These are phyloP conservation scores for Pseudogymnoascus sp. DNA, from an alignment of 2,329 filamentous ascomycete species.

Conservation along the genomic window DNA sequence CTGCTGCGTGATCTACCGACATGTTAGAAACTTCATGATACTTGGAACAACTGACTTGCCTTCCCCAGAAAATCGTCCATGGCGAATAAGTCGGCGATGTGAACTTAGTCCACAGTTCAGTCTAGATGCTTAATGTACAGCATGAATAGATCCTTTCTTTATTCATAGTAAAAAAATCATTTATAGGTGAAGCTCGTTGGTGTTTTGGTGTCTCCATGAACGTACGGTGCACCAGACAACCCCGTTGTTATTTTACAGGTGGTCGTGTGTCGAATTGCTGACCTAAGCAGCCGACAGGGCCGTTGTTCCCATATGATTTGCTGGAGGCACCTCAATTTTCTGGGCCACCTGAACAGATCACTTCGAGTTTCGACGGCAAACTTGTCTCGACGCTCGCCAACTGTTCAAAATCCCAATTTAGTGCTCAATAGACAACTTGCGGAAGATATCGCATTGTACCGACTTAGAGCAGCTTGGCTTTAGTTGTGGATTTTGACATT, in stretches of 20 bases:
- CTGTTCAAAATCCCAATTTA: background rate
- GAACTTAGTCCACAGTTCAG: background rate
- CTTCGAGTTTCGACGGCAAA: background rate
- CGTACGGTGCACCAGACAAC: slow-evolving; percentile 3
- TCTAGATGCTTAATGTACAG: background rate
- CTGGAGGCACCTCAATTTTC: slow-evolving; percentile 4
- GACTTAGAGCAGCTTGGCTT: background rate
- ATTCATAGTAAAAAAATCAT: slow-evolving; percentile 6
- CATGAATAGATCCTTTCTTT: background rate
- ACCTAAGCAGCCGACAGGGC: background rate
- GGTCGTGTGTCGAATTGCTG: slow-evolving; percentile 1
- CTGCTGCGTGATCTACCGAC: slow-evolving; percentile 47
- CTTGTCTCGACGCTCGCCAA: background rate
- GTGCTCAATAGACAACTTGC: background rate
- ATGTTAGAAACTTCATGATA: slow-evolving; percentile 7
- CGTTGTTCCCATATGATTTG: slow-evolving; percentile 5
- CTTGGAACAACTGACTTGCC: slow-evolving; percentile 31
- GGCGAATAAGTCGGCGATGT: background rate
- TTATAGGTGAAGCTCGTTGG: background rate
- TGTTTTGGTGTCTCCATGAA: background rate
- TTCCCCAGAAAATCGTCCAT: slow-evolving; percentile 46
- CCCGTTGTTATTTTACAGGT: slow-evolving; percentile 1
- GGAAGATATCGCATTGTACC: background rate
- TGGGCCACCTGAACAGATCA: slow-evolving; percentile 5
- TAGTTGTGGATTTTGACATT: slow-evolving; percentile 5